Base-by-base conservation (phyloP, 2,329 filamentous ascomycete genomes). In the Phyllosticta citriasiana region DNA sequence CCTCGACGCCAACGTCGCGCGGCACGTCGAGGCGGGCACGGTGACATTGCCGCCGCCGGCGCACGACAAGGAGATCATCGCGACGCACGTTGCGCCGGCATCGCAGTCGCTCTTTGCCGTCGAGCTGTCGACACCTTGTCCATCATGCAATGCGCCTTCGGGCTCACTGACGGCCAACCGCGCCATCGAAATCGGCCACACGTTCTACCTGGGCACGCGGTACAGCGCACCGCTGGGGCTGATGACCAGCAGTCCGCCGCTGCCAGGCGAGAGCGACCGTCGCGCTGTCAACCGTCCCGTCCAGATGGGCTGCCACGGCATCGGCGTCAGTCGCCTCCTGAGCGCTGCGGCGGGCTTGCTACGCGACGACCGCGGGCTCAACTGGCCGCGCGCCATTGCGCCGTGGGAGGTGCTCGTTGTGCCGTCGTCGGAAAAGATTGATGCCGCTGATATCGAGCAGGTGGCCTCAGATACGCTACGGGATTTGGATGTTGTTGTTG, bases 231-330 rank as follows among this genome's bases (percentile, higher is more conserved):
- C 91, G 0, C 79, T 99, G 0, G 77, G 81, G 7, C 88, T 89
- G 1, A 5, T n/a, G 5, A 47, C 16, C 40, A 47, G 40, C 79
- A 75, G 0, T 82, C 94, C 2, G 76, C 78, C 14, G 66, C 67
- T 78, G 26, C 81, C 76, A 26, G 40, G 40, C 40, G 40, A 47
- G 40, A 47, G 40, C 40, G 40, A 47, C 12, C 40, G 40, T 4
- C 68, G n/a, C n/a, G 14, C 60, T 50, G 12, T 54, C 12, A 56
- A 25, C 4, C 3, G 8, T 66, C 33, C 65, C 66, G 81, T 96
- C 69, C 85, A 96, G 65, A 99, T 99, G 94, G 94, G 94, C 60
- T 99, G 94, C 72, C 91, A 97, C 70, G 94, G 94, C 0, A 95
- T 99, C 64, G 94, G 94, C 1, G 85, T 99, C 19, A 96, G 91